Evolutionary conservation across 2,329 filamentous ascomycete species (phyloP), one percentile per base, ranked within the genome.

Genomic region (Penicillium olsonii): DNA sequence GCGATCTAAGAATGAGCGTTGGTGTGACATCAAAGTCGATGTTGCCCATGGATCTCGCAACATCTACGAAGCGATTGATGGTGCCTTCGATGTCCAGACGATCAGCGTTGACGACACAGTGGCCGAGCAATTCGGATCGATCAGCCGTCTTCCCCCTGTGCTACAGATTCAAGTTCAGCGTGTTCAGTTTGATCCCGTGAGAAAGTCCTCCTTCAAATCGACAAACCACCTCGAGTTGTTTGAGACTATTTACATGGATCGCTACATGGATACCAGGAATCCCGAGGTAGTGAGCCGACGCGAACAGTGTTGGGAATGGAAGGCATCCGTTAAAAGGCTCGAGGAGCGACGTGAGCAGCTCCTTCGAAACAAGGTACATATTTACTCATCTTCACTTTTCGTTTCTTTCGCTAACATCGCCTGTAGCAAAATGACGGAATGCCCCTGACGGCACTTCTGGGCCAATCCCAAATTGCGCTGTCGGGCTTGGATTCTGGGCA

Each of bases 121-220:
- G 64, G 72, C 83, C 50, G 73, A 79, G 69, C 78, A 82, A 50
- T 92, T 87, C 67, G 84, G 84, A 6, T 86, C 88, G 1, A 88
- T 95, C 54, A 83, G 82, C 54, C 78, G 79, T n/a, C 75, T 92
- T 10, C 91, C 94, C 0, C 91, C 92, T 0, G 83, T 99, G 26
- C 76, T 97, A 15, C 92, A 96, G 62, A 84, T 99, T 37, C 88
- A 91, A 57, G 89, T 99, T 26, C 90, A 95, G 65, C 85, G 94
- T 5, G 86, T 88, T 4, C 85, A 87, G 51, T 90, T 84, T 42
- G 85, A 90, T 56, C 79, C 81, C 6, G 79, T 79, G 37, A 78
- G 75, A 47, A 80, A 79, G 48, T 75, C 75, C 18, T 78, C 82
- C 2, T 81, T 77, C 63, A 95, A 95, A 65, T 90, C 91, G 22